Evolutionary conservation across 345 rosid species (phyloP).

Genomic region (Aethionema arabicum): DNA sequence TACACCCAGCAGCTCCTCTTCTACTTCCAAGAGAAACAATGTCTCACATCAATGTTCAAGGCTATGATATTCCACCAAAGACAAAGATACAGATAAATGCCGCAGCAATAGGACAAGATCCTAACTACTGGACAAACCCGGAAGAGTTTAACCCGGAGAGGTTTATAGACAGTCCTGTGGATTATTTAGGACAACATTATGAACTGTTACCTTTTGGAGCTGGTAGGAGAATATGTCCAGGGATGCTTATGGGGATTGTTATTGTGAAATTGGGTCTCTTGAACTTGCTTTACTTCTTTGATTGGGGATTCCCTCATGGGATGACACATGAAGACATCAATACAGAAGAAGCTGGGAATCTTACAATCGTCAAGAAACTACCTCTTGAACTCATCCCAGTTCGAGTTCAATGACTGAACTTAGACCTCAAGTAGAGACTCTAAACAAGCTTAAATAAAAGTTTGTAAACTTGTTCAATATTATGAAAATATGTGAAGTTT

Average conservation of each 20-base stretch:
- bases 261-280: constrained; percentile 48
- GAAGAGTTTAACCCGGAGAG: constrained; percentile 49
- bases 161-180: constrained; percentile 41
- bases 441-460: neutral
- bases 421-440: constrained; percentile 3
- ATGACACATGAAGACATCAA: constrained; percentile 39
- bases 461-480: neutral
- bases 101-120: constrained; percentile 49
- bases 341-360: constrained; percentile 35
- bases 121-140: constrained; percentile 44
- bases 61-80: constrained; percentile 47
- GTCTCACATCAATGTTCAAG: constrained; percentile 42
- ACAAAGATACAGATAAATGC: constrained; percentile 43
- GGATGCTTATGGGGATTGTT: constrained; percentile 42
- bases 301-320: constrained; percentile 51
- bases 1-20: constrained; percentile 58
- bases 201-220: constrained; percentile 60
- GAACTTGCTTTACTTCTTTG: constrained; percentile 54
- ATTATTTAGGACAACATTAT: constrained; percentile 49
- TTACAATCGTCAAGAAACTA: constrained; percentile 35
- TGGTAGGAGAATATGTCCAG: constrained; percentile 55
- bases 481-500: neutral
- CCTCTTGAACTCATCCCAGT: constrained; percentile 33
- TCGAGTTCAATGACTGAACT: constrained; percentile 19
- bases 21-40: constrained; percentile 57